A percentile compares a stretch with the other conserved stretches of the same genome.
These are phyloP conservation scores for Pascua sp. DNA, from an alignment of 1,284 basidiomycete species.

Conservation along the genomic window DNA sequence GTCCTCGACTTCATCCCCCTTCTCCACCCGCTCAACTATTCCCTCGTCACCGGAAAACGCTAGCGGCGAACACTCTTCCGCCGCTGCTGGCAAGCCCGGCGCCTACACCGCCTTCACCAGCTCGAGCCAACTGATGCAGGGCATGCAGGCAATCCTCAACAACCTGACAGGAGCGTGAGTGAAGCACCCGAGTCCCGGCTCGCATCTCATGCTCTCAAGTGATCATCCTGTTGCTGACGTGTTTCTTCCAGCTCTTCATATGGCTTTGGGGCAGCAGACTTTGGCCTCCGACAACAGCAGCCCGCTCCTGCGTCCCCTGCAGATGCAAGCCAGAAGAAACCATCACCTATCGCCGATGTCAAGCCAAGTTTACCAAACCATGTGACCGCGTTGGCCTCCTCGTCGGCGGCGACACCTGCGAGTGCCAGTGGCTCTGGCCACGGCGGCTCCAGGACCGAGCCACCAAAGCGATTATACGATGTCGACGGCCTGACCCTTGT, in stretches of 20 bases:
- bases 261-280: conserved; percentile 7
- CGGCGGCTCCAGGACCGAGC: conserved; percentile 37
- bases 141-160: conserved; percentile 30
- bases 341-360: too few species aligned
- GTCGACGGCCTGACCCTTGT: conserved; percentile 30
- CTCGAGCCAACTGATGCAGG: conserved; percentile 27
- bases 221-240: background rate
- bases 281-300: conserved; percentile 1
- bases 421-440: conserved; percentile 25
- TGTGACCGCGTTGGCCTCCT: too few species aligned
- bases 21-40: conserved; percentile 33
- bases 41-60: conserved; percentile 34
- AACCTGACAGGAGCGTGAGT: conserved; percentile 27
- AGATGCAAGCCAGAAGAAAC: too few species aligned
- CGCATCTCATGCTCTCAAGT: background rate
- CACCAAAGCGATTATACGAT: conserved; percentile 37
- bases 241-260: conserved; percentile 11
- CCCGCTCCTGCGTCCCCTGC: background rate
- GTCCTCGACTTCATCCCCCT: conserved; percentile 35
- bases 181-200: background rate
- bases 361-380: too few species aligned
- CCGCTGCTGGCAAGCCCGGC: background rate
- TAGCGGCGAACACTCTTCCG: conserved; percentile 13
- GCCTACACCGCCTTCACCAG: conserved; percentile 7
- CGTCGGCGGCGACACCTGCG: too few species aligned